A percentile compares a stretch with the other conserved stretches of the same genome.
These are phyloP conservation scores for Chlamydomonas sp. DNA, from an alignment of 139 green algal genomes.

Conservation along the genomic window DNA sequence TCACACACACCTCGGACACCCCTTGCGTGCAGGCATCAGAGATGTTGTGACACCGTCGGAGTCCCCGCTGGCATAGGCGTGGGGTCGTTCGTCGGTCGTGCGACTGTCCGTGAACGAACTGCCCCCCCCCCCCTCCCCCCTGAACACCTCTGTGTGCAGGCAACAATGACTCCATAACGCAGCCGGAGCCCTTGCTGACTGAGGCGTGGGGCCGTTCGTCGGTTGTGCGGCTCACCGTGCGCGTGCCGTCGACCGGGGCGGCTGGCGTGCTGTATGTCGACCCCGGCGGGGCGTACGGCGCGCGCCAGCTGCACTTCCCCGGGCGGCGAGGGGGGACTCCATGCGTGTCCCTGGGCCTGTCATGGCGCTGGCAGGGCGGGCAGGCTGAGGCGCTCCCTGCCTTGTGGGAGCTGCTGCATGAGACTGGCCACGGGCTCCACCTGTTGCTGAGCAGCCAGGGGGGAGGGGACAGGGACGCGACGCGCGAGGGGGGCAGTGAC, in stretches of 20 bases:
- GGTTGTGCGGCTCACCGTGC: neutral
- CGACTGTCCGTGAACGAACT: too few relatives aligned
- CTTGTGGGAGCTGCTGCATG: conserved; percentile 26
- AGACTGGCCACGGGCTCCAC: conserved; percentile 25
- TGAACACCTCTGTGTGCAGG: too few relatives aligned
- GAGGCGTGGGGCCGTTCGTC: too few relatives aligned
- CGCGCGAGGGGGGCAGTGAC: neutral
- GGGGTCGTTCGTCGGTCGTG: too few relatives aligned
- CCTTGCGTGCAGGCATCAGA: too few relatives aligned
- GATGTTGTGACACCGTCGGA: too few relatives aligned
- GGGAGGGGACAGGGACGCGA: neutral
- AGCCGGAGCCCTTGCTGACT: too few relatives aligned
- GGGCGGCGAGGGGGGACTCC: neutral
- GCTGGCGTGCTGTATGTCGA: conserved; percentile 22
- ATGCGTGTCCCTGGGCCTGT: conserved; percentile 10
- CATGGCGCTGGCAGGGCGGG: conserved; percentile 9
- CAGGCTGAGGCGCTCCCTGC: neutral
- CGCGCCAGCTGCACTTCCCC: conserved; percentile 18
- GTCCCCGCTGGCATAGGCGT: too few relatives aligned
- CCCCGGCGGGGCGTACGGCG: conserved; percentile 19
- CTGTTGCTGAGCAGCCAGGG: conserved; percentile 9
- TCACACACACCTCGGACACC: too few relatives aligned
- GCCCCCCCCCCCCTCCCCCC: too few relatives aligned
- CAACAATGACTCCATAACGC: too few relatives aligned
- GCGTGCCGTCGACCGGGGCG: neutral